Conservation (phyloP, 1,139 yeast genomes). For the Kurtzmaniella quercitrusa region DNA sequence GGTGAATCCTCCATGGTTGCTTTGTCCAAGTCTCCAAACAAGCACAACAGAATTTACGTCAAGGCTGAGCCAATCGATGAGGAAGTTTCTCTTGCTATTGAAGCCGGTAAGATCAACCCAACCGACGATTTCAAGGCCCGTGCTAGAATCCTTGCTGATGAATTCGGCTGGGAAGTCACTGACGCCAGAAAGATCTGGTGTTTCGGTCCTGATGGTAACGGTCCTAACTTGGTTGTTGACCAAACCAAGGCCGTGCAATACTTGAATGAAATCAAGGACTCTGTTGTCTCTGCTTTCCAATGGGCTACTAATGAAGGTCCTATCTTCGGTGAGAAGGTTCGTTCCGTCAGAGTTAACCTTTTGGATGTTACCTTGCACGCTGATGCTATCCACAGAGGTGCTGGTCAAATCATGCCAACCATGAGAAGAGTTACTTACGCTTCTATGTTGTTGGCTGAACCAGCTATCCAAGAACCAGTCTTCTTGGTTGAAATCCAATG, state of each 20-base stretch:
- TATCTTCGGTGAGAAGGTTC: conserved; percentile 90
- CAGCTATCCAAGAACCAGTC: conserved; percentile 99
- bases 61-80: conserved; percentile 95
- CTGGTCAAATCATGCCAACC: conserved; percentile 99
- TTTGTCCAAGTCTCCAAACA: conserved; percentile 98
- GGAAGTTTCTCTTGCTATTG: conserved; percentile 91
- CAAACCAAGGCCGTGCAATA: conserved; percentile 99
- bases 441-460: conserved; percentile 95
- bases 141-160: conserved; percentile 99
- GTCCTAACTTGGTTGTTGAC: conserved; percentile 98
- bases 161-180: conserved; percentile 98
- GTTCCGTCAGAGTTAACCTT: conserved; percentile 96
- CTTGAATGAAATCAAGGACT: conserved; percentile 98
- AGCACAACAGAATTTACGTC: conserved; percentile 99
- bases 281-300: conserved; percentile 99
- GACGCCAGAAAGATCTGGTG: conserved; percentile 99
- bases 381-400: conserved; percentile 99
- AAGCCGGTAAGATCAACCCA: conserved; percentile 86
- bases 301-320: conserved; percentile 99
- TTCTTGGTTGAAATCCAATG: conserved; percentile 99
- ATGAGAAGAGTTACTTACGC: conserved; percentile 99
- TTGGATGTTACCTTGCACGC: conserved; percentile 99
- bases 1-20: conserved; percentile 93
- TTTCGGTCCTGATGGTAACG: conserved; percentile 99
- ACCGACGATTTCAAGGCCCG: conserved; percentile 99